These are phyloP conservation scores for Penicillium salamii DNA, from an alignment of 495 filamentous ascomycete genomes.

Conservation along the genomic window DNA sequence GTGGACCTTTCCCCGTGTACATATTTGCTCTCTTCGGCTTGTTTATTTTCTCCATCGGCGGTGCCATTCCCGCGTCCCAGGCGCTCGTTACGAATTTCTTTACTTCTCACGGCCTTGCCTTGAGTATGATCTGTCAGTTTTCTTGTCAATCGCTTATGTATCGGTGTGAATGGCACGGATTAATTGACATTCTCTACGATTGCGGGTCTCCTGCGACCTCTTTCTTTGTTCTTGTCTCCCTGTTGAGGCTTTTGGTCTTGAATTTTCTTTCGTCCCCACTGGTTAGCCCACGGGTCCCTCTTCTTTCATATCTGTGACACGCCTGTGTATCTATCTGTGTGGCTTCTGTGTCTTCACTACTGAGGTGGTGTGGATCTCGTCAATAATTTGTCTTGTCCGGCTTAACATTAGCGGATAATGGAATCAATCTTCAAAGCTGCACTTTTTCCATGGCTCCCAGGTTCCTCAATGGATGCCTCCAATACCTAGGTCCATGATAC, in stretches of 20 bases:
- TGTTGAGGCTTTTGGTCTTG: conserved; percentile 11
- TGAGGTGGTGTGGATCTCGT: conserved; percentile 1
- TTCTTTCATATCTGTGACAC: conserved; percentile 16
- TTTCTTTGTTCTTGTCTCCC: conserved; percentile 11
- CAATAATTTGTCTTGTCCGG: conserved; percentile 7
- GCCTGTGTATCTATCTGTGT: conserved; percentile 16
- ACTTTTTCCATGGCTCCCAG: no score
- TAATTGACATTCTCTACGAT: conserved; percentile 33
- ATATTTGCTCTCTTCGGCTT: conserved; percentile 21
- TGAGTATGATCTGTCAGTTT: conserved; percentile 36
- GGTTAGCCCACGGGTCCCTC: conserved; percentile 19
- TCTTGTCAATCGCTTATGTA: conserved; percentile 41
- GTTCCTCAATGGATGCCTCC: no score
- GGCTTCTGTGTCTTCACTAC: conserved; percentile 7
- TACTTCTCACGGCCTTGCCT: conserved; percentile 29
- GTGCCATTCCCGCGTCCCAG: conserved; percentile 15
- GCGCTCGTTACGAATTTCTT: conserved; percentile 45
- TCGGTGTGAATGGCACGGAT: conserved; percentile 28
- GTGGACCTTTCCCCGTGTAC: conserved; percentile 22
- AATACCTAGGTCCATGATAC: no score
- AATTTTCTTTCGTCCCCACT: conserved; percentile 26
- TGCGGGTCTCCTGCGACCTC: conserved; percentile 18
- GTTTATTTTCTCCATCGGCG: conserved; percentile 21
- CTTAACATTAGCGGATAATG: conserved; percentile 4
- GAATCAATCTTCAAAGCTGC: not conserved